These are phyloP conservation scores for Papiliotrema fonsecae DNA, from an alignment of 1,284 basidiomycete species.

Conservation along the genomic window DNA sequence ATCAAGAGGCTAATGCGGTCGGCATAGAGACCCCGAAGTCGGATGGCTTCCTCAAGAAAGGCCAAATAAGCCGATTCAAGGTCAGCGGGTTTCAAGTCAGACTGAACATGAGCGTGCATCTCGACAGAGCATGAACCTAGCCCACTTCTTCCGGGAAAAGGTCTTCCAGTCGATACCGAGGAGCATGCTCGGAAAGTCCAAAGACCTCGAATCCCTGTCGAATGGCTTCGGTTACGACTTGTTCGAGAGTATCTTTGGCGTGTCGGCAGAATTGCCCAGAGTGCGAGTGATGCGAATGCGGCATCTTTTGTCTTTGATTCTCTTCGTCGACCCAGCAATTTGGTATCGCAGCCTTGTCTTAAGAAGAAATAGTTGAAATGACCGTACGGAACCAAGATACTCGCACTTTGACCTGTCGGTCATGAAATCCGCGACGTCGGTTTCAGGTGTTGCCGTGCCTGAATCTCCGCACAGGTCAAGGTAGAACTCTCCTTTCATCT, in stretches of 20 bases:
- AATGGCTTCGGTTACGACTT: conserved; percentile 75
- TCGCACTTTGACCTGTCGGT: no score
- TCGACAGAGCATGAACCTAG: not conserved
- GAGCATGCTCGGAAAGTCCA: conserved; percentile 91
- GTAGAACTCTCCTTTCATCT: no score
- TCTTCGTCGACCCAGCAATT: not conserved
- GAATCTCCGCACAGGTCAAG: no score
- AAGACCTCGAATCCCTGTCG: conserved; percentile 72
- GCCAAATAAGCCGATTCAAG: conserved; percentile 24
- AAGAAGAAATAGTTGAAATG: no score
- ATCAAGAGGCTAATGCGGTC: conserved; percentile 71
- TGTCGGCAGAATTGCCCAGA: conserved; percentile 97
- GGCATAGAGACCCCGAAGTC: conserved; percentile 54
- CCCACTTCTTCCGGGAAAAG: conserved; percentile 93
- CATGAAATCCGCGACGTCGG: no score
- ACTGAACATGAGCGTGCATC: conserved; percentile 18
- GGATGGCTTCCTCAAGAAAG: conserved; percentile 61
- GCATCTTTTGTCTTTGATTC: conserved; percentile 56
- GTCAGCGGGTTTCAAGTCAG: conserved; percentile 39
- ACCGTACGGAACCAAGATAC: no score
- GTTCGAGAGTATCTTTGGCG: conserved; percentile 67
- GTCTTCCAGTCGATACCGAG: conserved; percentile 72
- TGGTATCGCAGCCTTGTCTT: not conserved
- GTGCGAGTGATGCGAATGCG: conserved; percentile 88
- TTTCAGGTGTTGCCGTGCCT: no score